Percentiles rank a stretch among this genome's conserved stretches.
Evolutionary conservation across 108 stramenopile genomes (phyloP).

Genomic region (Cylindrotheca closterium): DNA sequence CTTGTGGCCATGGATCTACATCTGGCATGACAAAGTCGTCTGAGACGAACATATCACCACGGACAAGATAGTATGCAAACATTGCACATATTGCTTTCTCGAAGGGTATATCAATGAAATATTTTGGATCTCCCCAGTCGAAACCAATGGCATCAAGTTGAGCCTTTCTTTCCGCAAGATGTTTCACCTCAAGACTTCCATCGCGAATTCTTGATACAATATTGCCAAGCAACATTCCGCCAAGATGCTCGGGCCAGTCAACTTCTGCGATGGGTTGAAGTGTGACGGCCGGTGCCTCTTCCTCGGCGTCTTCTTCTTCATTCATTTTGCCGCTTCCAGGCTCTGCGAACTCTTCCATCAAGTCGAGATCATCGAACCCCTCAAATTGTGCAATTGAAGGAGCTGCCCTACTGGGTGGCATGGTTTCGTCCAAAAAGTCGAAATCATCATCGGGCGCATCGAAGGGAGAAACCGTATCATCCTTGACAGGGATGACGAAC

Average conservation of each 20-base stretch:
- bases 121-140: constrained; percentile 85
- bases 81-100: constrained; percentile 87
- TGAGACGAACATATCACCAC: constrained; percentile 84
- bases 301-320: constrained; percentile 16
- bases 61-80: constrained; percentile 78
- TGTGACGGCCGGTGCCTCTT: constrained; percentile 10
- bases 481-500: constrained; percentile 67
- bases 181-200: constrained; percentile 88
- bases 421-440: constrained; percentile 20
- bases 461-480: constrained; percentile 29
- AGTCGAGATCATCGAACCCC: constrained; percentile 11
- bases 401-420: constrained; percentile 9
- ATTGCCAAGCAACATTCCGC: constrained; percentile 75
- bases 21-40: constrained; percentile 86
- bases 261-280: constrained; percentile 9
- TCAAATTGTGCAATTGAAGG: constrained; percentile 27
- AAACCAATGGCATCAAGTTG: constrained; percentile 83
- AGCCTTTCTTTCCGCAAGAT: constrained; percentile 74
- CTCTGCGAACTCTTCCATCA: constrained; percentile 32
- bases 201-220: constrained; percentile 74
- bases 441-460: constrained; percentile 38
- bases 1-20: constrained; percentile 90
- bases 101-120: constrained; percentile 87
- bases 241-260: constrained; percentile 84
- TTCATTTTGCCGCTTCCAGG: constrained; percentile 39